Conservation (phyloP, 768 basidiomycete species). For the Boletus rex-veris region DNA sequence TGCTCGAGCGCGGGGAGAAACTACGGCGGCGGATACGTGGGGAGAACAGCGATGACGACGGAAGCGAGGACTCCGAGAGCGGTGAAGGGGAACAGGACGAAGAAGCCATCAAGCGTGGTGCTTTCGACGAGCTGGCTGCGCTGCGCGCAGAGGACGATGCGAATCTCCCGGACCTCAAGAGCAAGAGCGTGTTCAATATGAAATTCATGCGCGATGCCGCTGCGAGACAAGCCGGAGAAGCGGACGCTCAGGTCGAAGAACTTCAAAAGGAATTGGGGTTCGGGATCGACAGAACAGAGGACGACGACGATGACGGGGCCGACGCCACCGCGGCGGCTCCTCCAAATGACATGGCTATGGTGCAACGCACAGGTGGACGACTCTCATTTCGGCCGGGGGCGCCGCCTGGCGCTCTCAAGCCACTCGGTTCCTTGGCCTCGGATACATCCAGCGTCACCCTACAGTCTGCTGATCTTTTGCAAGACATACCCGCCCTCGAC, state of each 20-base stretch:
- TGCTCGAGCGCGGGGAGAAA: conserved; percentile 80
- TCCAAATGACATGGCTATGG: conserved; percentile 33
- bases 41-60: conserved; percentile 53
- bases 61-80: conserved; percentile 43
- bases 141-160: conserved; percentile 42
- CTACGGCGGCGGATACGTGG: conserved; percentile 75
- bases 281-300: conserved; percentile 30
- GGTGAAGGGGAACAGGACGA: conserved; percentile 37
- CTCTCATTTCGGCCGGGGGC: conserved; percentile 58
- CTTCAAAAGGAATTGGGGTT: conserved; percentile 67
- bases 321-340: conserved; percentile 29
- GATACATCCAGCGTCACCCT: conserved; percentile 70
- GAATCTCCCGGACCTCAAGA: conserved; percentile 29
- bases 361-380: conserved; percentile 65
- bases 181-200: conserved; percentile 85
- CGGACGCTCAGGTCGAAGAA: conserved; percentile 64
- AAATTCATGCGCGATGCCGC: conserved; percentile 98
- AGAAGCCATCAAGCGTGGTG: conserved; percentile 54
- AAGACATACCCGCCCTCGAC: conserved; percentile 25
- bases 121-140: conserved; percentile 72
- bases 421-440: conserved; percentile 36
- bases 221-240: conserved; percentile 55
- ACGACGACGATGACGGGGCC: conserved; percentile 27
- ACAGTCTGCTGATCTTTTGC: conserved; percentile 52
- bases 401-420: conserved; percentile 6